Evolutionary conservation across 176 grass and related monocot species (phyloP).

Genomic region (Chrysopogon serrulatus): DNA sequence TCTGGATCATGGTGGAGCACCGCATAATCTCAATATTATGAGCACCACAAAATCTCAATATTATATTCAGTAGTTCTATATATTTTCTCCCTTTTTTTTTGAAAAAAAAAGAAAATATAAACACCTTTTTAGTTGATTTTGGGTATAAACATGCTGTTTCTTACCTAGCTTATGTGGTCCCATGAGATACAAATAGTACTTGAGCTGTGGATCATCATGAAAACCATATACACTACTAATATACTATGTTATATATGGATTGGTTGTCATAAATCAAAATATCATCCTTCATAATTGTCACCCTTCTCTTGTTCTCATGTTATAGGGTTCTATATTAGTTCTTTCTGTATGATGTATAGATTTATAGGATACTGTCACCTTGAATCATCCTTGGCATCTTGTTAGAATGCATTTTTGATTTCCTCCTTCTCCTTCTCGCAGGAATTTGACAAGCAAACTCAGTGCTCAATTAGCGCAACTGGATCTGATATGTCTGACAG

Average conservation of each 20-base stretch:
- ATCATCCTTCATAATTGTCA: not conserved
- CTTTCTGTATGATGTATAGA: not conserved
- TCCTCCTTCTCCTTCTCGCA: not conserved
- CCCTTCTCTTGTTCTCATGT: not conserved
- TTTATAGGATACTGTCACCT: not conserved
- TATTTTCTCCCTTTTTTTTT: not conserved
- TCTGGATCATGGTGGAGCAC: not conserved
- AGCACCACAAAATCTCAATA: not conserved
- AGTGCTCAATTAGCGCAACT: constrained; percentile 39
- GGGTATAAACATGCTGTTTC: not conserved
- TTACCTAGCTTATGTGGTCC: constrained; percentile 12
- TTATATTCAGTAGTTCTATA: not conserved
- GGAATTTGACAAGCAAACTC: constrained; percentile 57
- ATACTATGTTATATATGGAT: not conserved
- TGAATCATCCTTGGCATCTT: not conserved
- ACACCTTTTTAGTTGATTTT: not conserved
- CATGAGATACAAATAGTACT: not conserved
- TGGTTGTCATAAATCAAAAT: not conserved
- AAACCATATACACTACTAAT: not conserved
- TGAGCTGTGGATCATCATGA: not conserved
- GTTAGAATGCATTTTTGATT: not conserved
- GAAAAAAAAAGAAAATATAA: not conserved
- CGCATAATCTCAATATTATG: too few species aligned
- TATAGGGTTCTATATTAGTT: not conserved
- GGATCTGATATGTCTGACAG: constrained; percentile 43